Evolutionary conservation across 257 asterid species (phyloP).

Genomic region (Petunia secreta): DNA sequence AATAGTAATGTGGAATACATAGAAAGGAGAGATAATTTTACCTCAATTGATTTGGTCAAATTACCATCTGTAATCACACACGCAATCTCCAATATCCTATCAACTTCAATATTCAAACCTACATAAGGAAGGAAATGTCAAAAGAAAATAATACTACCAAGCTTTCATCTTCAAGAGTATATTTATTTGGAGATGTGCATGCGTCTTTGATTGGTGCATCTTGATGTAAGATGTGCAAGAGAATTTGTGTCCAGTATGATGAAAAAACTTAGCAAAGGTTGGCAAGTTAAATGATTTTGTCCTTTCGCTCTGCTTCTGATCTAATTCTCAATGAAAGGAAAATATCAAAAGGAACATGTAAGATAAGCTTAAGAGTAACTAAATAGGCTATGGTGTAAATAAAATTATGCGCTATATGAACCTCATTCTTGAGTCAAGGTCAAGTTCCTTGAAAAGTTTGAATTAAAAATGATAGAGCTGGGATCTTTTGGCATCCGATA

Average conservation of each 20-base stretch:
- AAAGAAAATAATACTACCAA: background rate
- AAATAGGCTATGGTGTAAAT: too few relatives aligned
- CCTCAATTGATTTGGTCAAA: constrained; percentile 79
- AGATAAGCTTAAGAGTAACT: too few relatives aligned
- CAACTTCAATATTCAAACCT: constrained; percentile 86
- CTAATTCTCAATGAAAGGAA: too few relatives aligned
- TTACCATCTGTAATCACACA: constrained; percentile 91
- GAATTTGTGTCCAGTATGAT: background rate
- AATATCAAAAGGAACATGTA: too few relatives aligned
- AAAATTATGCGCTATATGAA: too few relatives aligned
- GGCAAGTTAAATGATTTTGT: too few relatives aligned
- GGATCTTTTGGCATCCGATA: too few relatives aligned
- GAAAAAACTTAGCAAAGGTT: too few relatives aligned
- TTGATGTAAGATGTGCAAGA: background rate
- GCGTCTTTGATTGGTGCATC: background rate
- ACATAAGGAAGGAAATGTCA: constrained; percentile 35
- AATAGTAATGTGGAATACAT: background rate
- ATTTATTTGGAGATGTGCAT: background rate
- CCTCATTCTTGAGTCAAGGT: too few relatives aligned
- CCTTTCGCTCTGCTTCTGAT: too few relatives aligned
- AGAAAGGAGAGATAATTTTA: constrained; percentile 30
- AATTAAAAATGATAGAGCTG: background rate
- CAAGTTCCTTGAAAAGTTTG: too few relatives aligned
- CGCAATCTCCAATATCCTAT: constrained; percentile 93
- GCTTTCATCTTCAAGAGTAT: constrained; percentile 6